A percentile compares a stretch with the other conserved stretches of the same genome.
Evolutionary conservation across 1,139 yeast genomes (phyloP).

Genomic region (Sugiyamaella sp.): DNA sequence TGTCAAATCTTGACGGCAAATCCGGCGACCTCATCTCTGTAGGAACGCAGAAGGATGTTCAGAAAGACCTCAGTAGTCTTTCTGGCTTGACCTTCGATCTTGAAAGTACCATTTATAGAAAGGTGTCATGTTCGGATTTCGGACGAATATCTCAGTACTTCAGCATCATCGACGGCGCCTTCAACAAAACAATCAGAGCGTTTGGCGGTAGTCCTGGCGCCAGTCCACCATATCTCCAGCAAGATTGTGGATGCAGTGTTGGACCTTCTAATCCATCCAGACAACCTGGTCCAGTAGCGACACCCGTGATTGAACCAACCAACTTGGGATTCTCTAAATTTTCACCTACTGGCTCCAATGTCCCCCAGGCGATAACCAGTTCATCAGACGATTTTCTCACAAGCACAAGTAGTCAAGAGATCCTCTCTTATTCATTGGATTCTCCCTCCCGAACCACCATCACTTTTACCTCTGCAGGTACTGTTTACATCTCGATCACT

Average conservation of each 20-base stretch:
- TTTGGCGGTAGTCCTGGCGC: slow-evolving; percentile 4
- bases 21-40: slow-evolving; percentile 5
- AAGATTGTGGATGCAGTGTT: background rate
- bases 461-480: slow-evolving; percentile 10
- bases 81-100: background rate
- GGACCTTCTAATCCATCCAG: too few relatives aligned
- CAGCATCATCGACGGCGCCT: slow-evolving; percentile 1
- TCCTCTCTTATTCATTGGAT: background rate
- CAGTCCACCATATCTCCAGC: background rate
- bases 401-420: background rate
- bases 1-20: background rate
- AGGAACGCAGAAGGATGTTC: slow-evolving; percentile 1
- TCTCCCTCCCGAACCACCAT: background rate
- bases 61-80: background rate
- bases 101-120: slow-evolving; percentile 6
- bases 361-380: too few relatives aligned
- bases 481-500: slow-evolving; percentile 3
- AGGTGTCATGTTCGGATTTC: slow-evolving; percentile 3
- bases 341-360: too few relatives aligned
- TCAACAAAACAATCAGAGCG: background rate
- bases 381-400: background rate
- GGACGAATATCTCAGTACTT: background rate
- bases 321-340: too few relatives aligned
- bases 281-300: too few relatives aligned
- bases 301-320: too few relatives aligned